Evolutionary conservation across 257 asterid species (phyloP), one percentile per base, ranked within the genome.

Genomic region (Forsythia viridissima): DNA sequence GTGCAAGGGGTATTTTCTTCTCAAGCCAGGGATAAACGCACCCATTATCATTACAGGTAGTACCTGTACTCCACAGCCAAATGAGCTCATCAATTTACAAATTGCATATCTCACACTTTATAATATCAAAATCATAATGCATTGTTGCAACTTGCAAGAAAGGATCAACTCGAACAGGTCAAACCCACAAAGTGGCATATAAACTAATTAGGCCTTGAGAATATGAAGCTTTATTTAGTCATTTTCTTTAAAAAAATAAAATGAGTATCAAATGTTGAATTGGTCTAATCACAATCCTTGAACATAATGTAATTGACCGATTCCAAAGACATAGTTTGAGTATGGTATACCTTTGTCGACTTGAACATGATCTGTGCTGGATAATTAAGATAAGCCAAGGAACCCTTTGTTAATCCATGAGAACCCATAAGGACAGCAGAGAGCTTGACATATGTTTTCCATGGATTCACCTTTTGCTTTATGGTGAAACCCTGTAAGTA

Each of bases 301-400:
- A 74, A 38, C n/a, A 8, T 39, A 48, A 24, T 4, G 7, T 11
- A 39, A 63, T 30, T 6, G 70, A 30, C 39, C 16, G 8, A 24
- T 63, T 63, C 16, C 16, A 63, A 63, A 30, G 37, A 24, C 18
- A 30, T 30, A 59, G 67, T 10, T 38, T 43, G 2, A 4, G 0
- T 41, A 51, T n/a, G 24, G 7, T 36, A 68, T 87, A 94, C 99
- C 98, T 93, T 94, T 42, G 99, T 94, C 72, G 99, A 94, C 80
- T 94, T 94, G 70, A 91, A 94, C 98, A 94, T 94, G 83, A 94
- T 93, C 72, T 94, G 99, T 59, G 99, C 99, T 0, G 99, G 99
- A 77, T 94, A 94, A 70, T 94, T 93, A 70, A 94, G 97, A 84
- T 90, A 94, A 44, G 98, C 98, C 73, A 94, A 89, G 8, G 98